Evolutionary conservation across 1,284 basidiomycete genomes (phyloP).

Genomic region (Ceratobasidium sp.): DNA sequence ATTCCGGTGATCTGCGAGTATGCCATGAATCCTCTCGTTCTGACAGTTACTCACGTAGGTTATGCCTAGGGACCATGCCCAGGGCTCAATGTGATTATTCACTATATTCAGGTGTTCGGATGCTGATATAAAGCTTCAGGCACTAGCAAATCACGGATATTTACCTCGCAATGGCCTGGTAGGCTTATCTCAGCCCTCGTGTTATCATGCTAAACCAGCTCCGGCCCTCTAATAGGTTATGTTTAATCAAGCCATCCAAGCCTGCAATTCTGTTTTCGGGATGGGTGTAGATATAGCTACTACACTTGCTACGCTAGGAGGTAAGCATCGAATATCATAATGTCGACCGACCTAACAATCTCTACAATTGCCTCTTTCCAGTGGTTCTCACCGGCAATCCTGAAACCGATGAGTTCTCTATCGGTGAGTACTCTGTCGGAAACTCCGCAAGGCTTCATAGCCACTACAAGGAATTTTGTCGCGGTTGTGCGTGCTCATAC

Average conservation of each 20-base stretch:
- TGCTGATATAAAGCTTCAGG: not conserved
- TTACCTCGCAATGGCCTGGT: slow-evolving; percentile 9
- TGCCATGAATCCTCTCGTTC: not conserved
- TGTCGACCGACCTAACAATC: not conserved
- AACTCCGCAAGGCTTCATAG: not conserved
- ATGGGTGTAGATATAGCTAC: slow-evolving; percentile 14
- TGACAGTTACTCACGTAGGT: not conserved
- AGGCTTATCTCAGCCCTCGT: not conserved
- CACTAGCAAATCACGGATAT: too few relatives aligned
- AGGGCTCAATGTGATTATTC: slow-evolving; percentile 19
- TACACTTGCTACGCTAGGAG: not conserved
- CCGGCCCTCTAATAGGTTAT: not conserved
- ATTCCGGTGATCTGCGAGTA: slow-evolving; percentile 1
- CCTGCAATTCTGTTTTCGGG: not conserved
- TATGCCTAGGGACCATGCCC: slow-evolving; percentile 17
- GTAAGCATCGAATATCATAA: not conserved
- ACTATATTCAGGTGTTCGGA: too few relatives aligned
- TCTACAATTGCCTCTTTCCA: not conserved
- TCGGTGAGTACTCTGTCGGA: not conserved
- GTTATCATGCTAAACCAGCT: not conserved
- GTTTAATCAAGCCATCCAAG: slow-evolving; percentile 6
- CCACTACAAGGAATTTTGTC: too few relatives aligned
- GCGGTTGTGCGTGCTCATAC: too few relatives aligned
- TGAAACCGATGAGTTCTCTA: slow-evolving; percentile 10
- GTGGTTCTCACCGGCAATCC: not conserved